Percentiles rank a stretch among this genome's conserved stretches.
These are phyloP conservation scores for Amylocarpus encephaloides DNA, from an alignment of 2,329 filamentous ascomycete species.

Conservation along the genomic window DNA sequence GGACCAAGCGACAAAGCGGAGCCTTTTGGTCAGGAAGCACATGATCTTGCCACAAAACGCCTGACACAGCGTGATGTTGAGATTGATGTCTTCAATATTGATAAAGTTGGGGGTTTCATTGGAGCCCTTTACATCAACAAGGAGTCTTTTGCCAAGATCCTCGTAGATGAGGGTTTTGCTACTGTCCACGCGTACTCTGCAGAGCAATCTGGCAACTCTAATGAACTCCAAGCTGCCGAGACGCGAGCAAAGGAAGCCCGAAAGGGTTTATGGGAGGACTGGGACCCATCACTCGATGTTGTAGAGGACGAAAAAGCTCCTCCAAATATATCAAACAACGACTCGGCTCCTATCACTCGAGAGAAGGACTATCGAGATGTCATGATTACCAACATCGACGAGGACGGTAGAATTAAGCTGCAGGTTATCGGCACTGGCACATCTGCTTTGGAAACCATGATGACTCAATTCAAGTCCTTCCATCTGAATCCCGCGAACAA, in stretches of 20 bases:
- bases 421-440: slow-evolving; percentile 87
- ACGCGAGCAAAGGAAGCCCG: slow-evolving; percentile 80
- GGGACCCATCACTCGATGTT: slow-evolving; percentile 82
- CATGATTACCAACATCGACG: slow-evolving; percentile 83
- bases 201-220: slow-evolving; percentile 85
- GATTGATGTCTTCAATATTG: slow-evolving; percentile 88
- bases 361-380: slow-evolving; percentile 92
- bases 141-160: slow-evolving; percentile 88
- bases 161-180: slow-evolving; percentile 90
- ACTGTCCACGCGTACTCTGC: slow-evolving; percentile 92
- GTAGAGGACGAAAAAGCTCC: slow-evolving; percentile 43
- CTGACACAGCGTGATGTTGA: slow-evolving; percentile 94
- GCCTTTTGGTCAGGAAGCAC: slow-evolving; percentile 89
- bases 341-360: slow-evolving; percentile 47
- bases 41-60: slow-evolving; percentile 82
- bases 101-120: slow-evolving; percentile 97
- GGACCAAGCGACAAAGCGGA: slow-evolving; percentile 74
- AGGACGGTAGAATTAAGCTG: slow-evolving; percentile 76
- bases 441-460: slow-evolving; percentile 75
- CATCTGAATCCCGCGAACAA: slow-evolving; percentile 80
- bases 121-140: slow-evolving; percentile 89
- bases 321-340: slow-evolving; percentile 46
- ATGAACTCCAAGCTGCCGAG: slow-evolving; percentile 82
- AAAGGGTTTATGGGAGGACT: slow-evolving; percentile 89
- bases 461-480: slow-evolving; percentile 87